Evolutionary conservation across 2,329 filamentous ascomycete species (phyloP).

Genomic region (Diplodia mutila): DNA sequence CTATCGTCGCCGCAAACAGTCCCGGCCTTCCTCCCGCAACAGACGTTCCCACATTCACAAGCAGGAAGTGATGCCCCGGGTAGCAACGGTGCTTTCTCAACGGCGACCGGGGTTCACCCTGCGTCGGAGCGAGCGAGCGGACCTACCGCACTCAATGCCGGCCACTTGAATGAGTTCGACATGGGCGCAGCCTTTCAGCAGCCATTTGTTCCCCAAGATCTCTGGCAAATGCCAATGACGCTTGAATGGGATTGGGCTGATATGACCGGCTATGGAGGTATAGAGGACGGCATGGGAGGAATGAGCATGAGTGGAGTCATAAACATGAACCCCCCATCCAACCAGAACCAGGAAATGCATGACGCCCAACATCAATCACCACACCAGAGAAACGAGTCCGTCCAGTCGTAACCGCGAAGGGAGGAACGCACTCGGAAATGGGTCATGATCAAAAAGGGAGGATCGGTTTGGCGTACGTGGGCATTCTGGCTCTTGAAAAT

Average conservation of each 20-base stretch:
- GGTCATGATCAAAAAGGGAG: background rate
- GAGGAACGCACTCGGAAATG: background rate
- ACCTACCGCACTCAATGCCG: slow-evolving; percentile 13
- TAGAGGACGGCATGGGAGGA: slow-evolving; percentile 35
- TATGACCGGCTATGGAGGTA: slow-evolving; percentile 44
- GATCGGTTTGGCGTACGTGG: background rate
- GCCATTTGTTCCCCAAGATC: slow-evolving; percentile 86
- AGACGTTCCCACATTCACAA: slow-evolving; percentile 13
- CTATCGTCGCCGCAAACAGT: slow-evolving; percentile 11
- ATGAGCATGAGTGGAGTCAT: slow-evolving; percentile 26
- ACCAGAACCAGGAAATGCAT: background rate
- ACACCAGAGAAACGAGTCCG: background rate
- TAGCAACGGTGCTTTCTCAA: background rate
- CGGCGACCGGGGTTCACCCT: background rate
- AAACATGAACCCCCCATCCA: background rate
- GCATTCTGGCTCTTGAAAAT: slow-evolving; percentile 6
- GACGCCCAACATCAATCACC: background rate
- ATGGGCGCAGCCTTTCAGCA: slow-evolving; percentile 65
- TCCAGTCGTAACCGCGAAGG: background rate
- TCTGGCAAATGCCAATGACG: slow-evolving; percentile 96
- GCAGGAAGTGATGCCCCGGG: background rate
- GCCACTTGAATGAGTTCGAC: slow-evolving; percentile 7
- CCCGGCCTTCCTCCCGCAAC: slow-evolving; percentile 14
- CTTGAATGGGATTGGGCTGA: slow-evolving; percentile 85
- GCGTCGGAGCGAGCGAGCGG: slow-evolving; percentile 9